phyloP scores from a whole-genome alignment of 1,284 basidiomycete species.

The Cutaneotrichosporon sp. region DNA sequence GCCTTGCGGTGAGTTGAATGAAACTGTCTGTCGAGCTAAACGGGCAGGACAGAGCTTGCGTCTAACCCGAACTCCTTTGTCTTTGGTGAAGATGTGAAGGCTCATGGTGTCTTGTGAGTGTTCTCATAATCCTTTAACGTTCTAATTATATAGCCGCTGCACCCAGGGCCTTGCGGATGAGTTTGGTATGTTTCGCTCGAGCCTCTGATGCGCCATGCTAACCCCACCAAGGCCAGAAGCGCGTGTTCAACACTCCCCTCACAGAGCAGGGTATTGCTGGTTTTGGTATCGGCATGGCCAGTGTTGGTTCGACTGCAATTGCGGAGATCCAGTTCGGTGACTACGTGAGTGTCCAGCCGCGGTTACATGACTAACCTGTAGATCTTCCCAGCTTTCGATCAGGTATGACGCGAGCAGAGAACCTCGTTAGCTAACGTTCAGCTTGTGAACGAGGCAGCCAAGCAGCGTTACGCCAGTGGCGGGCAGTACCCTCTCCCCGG shows the following conservation, averaged over 20 bases:
- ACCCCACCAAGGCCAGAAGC: slow-evolving; percentile 61
- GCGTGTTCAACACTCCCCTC: slow-evolving; percentile 91
- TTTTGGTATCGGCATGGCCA: slow-evolving; percentile 84
- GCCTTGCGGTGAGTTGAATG: slow-evolving; percentile 64
- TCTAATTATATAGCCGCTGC: slow-evolving; percentile 20
- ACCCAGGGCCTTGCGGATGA: slow-evolving; percentile 81
- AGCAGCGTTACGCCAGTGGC: slow-evolving; percentile 82
- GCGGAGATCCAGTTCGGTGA: slow-evolving; percentile 73
- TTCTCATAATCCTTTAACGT: slow-evolving; percentile 51
- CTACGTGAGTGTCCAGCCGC: slow-evolving; percentile 26
- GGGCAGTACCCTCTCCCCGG: slow-evolving; percentile 61
- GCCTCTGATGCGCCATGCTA: not conserved
- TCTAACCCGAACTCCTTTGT: slow-evolving; percentile 82
- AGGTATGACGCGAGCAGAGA: slow-evolving; percentile 51
- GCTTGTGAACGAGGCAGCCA: slow-evolving; percentile 94
- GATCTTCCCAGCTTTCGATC: slow-evolving; percentile 87
- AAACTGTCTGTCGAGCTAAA: not conserved
- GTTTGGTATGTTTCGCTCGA: slow-evolving; percentile 58
- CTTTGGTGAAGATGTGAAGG: slow-evolving; percentile 90
- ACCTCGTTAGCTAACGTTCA: not conserved
- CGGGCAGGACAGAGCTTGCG: slow-evolving; percentile 63
- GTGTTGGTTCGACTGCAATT: slow-evolving; percentile 90
- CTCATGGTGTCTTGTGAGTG: slow-evolving; percentile 87
- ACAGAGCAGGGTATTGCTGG: slow-evolving; percentile 94
- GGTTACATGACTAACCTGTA: slow-evolving; percentile 35